Evolutionary conservation across 164 flowering plant species (phyloP).

Genomic region (Houttuynia cordata): DNA sequence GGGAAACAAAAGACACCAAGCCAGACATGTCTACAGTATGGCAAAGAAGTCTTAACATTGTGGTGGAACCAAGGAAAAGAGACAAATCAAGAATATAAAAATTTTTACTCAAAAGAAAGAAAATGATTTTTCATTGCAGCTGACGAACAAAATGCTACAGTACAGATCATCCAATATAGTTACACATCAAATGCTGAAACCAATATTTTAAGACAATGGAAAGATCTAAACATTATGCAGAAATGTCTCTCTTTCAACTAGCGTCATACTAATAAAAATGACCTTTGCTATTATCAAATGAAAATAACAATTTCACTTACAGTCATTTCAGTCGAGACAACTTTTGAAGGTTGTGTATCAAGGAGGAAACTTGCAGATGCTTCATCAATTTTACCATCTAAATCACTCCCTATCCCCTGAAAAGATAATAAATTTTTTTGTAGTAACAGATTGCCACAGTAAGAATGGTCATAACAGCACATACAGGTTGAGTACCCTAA

Average conservation of each 20-base stretch:
- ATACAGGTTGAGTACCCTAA: too few species aligned
- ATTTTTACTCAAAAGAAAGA: too few species aligned
- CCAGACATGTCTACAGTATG: too few species aligned
- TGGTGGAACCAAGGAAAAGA: too few species aligned
- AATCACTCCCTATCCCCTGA: conserved; percentile 47
- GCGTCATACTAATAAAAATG: too few species aligned
- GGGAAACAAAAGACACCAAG: background rate
- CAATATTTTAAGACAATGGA: too few species aligned
- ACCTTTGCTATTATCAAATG: background rate
- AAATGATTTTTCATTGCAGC: too few species aligned
- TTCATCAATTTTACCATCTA: conserved; percentile 81
- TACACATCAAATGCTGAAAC: background rate
- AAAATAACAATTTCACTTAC: conserved; percentile 32
- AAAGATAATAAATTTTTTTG: conserved; percentile 1
- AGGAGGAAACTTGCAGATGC: conserved; percentile 55
- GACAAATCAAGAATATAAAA: too few species aligned
- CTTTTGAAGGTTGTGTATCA: conserved; percentile 92
- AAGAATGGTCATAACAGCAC: background rate
- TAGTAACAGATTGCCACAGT: background rate
- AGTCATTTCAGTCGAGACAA: conserved; percentile 73
- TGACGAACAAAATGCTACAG: background rate
- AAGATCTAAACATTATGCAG: too few species aligned
- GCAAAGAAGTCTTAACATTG: too few species aligned
- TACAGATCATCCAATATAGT: too few species aligned
- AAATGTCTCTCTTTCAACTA: too few species aligned